Conservation (phyloP, 2,329 filamentous ascomycete genomes). For the Talaromyces sp. region DNA sequence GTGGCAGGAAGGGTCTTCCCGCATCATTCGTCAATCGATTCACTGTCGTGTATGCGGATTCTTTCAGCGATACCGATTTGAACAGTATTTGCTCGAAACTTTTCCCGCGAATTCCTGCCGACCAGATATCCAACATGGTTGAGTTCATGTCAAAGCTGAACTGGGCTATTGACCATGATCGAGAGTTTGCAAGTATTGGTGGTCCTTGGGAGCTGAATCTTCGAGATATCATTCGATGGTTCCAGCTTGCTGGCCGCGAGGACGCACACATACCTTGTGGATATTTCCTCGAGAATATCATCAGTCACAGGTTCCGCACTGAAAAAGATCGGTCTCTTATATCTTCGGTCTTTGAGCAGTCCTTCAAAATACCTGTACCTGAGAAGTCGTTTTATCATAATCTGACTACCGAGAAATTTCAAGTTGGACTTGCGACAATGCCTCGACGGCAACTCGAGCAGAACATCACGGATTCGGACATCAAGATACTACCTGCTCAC, state of each 20-base stretch:
- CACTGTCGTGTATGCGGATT: slow-evolving; percentile 93
- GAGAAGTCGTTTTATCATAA: slow-evolving; percentile 67
- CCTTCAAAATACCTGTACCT: slow-evolving; percentile 56
- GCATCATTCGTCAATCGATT: slow-evolving; percentile 98
- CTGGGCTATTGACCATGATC: slow-evolving; percentile 59
- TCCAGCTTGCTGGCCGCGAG: slow-evolving; percentile 64
- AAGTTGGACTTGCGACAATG: slow-evolving; percentile 75
- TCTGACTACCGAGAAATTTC: slow-evolving; percentile 61
- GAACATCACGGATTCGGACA: slow-evolving; percentile 30
- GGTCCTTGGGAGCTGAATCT: slow-evolving; percentile 96
- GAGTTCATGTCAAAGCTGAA: slow-evolving; percentile 79
- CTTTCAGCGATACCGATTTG: slow-evolving; percentile 78
- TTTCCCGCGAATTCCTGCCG: slow-evolving; percentile 61
- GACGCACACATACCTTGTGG: slow-evolving; percentile 61
- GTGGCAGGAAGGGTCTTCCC: slow-evolving; percentile 88
- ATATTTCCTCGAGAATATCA: slow-evolving; percentile 77
- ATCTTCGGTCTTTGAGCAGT: slow-evolving; percentile 60
- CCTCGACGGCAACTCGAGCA: slow-evolving; percentile 52
- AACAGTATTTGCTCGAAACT: slow-evolving; percentile 74
- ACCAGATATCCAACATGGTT: slow-evolving; percentile 66
- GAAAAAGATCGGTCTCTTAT: slow-evolving; percentile 64
- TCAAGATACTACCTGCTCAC: slow-evolving; percentile 36
- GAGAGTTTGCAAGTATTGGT: slow-evolving; percentile 54
- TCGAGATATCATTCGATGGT: slow-evolving; percentile 83
- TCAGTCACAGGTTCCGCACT: slow-evolving; percentile 82